phyloP scores from a whole-genome alignment of 345 rosid genomes.

The Microthlaspi erraticum region DNA sequence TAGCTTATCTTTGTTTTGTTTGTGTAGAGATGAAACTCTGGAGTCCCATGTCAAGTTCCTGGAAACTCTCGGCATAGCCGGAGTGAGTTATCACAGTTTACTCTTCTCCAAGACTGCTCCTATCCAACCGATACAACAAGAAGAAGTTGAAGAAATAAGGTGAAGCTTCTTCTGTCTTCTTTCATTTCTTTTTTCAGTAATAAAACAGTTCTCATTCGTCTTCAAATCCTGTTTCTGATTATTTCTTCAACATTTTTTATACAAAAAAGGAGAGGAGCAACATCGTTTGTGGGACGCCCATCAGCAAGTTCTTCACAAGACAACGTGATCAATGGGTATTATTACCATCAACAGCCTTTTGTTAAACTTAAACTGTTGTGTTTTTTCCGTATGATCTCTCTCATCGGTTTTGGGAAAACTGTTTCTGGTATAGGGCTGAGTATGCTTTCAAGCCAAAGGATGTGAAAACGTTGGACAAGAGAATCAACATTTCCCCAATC shows the following conservation, averaged over 20 bases:
- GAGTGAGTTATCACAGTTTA: conserved; percentile 94
- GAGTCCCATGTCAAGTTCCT: conserved; percentile 70
- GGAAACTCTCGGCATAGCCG: conserved; percentile 85
- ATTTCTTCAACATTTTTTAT: neutral
- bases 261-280: conserved; percentile 55
- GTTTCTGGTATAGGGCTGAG: conserved; percentile 63
- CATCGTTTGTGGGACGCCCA: conserved; percentile 47
- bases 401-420: conserved; percentile 14
- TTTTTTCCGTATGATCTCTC: conserved; percentile 11
- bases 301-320: conserved; percentile 54
- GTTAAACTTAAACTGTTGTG: neutral
- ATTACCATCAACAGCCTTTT: conserved; percentile 30
- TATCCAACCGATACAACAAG: conserved; percentile 61
- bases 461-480: conserved; percentile 55
- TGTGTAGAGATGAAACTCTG: conserved; percentile 64
- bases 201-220: neutral
- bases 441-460: conserved; percentile 92
- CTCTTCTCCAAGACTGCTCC: conserved; percentile 91
- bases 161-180: conserved; percentile 31
- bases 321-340: conserved; percentile 69
- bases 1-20: conserved; percentile 14
- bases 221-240: conserved; percentile 23
- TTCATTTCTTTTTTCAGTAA: conserved; percentile 34
- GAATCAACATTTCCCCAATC: conserved; percentile 55
- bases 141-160: conserved; percentile 63